A percentile compares a stretch with the other conserved stretches of the same genome.
Evolutionary conservation across 148 eudicot genomes (phyloP).

Genomic region (Rhododendron simsii): DNA sequence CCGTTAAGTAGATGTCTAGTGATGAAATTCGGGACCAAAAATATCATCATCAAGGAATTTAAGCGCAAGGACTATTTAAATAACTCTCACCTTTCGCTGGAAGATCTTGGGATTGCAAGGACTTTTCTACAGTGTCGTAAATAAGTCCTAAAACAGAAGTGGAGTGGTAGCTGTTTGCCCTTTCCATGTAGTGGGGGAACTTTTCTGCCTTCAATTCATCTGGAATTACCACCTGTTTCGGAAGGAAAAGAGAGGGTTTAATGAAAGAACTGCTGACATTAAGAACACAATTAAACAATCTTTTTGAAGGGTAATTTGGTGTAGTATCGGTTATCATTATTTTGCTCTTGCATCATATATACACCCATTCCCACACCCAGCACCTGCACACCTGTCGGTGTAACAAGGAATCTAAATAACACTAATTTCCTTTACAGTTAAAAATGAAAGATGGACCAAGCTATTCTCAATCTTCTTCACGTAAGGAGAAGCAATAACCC

Average conservation of each 20-base stretch:
- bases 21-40: not conserved
- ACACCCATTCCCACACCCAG: no score
- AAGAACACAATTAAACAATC: not conserved
- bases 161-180: slow-evolving; percentile 30
- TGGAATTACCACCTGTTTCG: slow-evolving; percentile 47
- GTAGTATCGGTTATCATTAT: not conserved
- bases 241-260: not conserved
- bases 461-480: not conserved
- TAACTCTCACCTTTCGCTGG: slow-evolving; percentile 30
- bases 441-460: not conserved
- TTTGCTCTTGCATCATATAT: no score
- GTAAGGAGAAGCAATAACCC: not conserved
- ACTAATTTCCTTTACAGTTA: not conserved
- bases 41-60: not conserved
- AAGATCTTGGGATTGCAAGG: slow-evolving; percentile 5
- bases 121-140: slow-evolving; percentile 27
- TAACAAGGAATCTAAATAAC: not conserved
- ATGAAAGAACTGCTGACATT: not conserved
- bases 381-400: no score
- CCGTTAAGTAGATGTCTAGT: not conserved
- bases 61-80: not conserved
- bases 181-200: slow-evolving; percentile 62
- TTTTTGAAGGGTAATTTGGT: not conserved
- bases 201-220: slow-evolving; percentile 18
- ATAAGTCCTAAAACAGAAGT: slow-evolving; percentile 55